Conservation (phyloP, 495 filamentous ascomycete species). For the Penicillium salamii region DNA sequence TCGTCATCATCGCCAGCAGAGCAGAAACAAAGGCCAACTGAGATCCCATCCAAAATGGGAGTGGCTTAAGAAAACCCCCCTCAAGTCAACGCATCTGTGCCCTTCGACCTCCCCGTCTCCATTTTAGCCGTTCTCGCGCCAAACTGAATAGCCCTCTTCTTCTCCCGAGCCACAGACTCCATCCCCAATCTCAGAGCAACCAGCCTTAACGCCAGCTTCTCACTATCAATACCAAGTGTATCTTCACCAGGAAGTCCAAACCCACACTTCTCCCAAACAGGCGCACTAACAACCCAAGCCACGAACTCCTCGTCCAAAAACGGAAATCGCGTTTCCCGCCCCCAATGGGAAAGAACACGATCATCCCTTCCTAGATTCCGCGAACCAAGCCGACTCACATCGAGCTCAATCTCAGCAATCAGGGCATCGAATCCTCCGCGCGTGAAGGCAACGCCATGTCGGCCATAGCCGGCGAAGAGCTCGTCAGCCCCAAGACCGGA, state of each 20-base stretch:
- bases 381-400: conserved; percentile 82
- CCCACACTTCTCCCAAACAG: conserved; percentile 83
- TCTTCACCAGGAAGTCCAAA: conserved; percentile 46
- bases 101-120: conserved; percentile 69
- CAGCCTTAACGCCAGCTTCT: conserved; percentile 77
- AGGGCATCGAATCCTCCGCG: conserved; percentile 66
- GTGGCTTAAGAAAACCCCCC: too few species aligned
- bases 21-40: neutral
- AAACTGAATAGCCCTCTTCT: conserved; percentile 93
- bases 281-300: conserved; percentile 67
- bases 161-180: conserved; percentile 66
- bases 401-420: conserved; percentile 79
- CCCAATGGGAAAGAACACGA: conserved; percentile 84
- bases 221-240: conserved; percentile 57
- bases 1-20: conserved; percentile 46
- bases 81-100: conserved; percentile 54
- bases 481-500: conserved; percentile 96
- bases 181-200: conserved; percentile 75
- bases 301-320: conserved; percentile 87
- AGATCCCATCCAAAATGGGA: neutral
- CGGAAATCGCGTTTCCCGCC: conserved; percentile 87
- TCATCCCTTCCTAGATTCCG: conserved; percentile 94
- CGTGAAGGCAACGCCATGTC: conserved; percentile 75
- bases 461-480: conserved; percentile 88
- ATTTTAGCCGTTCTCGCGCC: conserved; percentile 84